Evolutionary conservation across 2,329 filamentous ascomycete genomes (phyloP).

Genomic region (Neospermospora avenae): DNA sequence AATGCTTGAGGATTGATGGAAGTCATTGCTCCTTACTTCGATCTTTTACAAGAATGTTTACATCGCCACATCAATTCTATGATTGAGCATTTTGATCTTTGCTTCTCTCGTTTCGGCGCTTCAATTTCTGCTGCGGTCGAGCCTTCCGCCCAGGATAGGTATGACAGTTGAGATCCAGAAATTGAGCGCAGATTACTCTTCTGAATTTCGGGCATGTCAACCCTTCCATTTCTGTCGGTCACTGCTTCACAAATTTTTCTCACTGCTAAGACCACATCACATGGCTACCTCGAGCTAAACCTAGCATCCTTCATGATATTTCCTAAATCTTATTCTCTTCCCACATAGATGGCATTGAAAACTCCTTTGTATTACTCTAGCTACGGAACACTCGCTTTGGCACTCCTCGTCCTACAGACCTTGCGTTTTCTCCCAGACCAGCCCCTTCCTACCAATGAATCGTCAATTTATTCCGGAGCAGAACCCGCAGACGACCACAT

Average conservation of each 20-base stretch:
- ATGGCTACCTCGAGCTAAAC: neutral
- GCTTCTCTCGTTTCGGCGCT: neutral
- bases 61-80: neutral
- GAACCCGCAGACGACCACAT: slow-evolving; percentile 3
- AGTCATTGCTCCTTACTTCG: too few species aligned
- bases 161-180: too few species aligned
- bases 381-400: slow-evolving; percentile 16
- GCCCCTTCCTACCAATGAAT: slow-evolving; percentile 19
- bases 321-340: neutral
- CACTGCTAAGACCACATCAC: neutral
- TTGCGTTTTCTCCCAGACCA: slow-evolving; percentile 9
- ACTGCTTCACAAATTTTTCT: neutral
- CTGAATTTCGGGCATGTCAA: too few species aligned
- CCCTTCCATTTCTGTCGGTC: neutral
- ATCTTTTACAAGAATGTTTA: neutral
- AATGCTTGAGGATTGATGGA: too few species aligned
- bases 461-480: slow-evolving; percentile 9
- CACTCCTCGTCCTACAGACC: slow-evolving; percentile 13
- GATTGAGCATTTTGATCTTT: neutral
- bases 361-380: slow-evolving; percentile 15
- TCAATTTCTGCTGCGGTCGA: neutral
- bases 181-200: too few species aligned
- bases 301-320: neutral
- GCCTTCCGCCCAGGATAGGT: neutral
- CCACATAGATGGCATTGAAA: slow-evolving; percentile 21